phyloP scores from a whole-genome alignment of 805 yeast species.

The Sporopachydermia lactativora region DNA sequence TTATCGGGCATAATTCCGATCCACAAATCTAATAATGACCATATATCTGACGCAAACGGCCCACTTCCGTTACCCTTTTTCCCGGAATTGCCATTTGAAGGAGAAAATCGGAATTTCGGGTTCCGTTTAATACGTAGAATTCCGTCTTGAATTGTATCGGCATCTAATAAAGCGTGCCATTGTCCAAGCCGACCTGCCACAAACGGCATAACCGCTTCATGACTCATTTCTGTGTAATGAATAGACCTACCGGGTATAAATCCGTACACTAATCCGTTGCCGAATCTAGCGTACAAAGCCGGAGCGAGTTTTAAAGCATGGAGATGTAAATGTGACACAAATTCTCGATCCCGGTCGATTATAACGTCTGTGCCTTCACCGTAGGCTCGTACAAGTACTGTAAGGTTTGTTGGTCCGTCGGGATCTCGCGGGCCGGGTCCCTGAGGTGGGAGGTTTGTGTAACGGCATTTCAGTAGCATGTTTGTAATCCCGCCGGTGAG shows the following conservation, averaged over 20 bases:
- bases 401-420: slow-evolving; percentile 16
- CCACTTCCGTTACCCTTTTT: slow-evolving; percentile 8
- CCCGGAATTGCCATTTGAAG: slow-evolving; percentile 10
- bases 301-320: slow-evolving; percentile 53
- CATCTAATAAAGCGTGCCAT: slow-evolving; percentile 45
- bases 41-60: slow-evolving; percentile 30
- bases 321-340: slow-evolving; percentile 52
- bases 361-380: slow-evolving; percentile 62
- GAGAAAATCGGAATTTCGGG: slow-evolving; percentile 12
- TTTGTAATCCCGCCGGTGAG: slow-evolving; percentile 54
- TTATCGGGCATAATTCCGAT: slow-evolving; percentile 43
- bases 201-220: slow-evolving; percentile 33
- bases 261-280: slow-evolving; percentile 63
- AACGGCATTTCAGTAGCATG: slow-evolving; percentile 37
- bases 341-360: slow-evolving; percentile 63
- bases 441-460: slow-evolving; percentile 6
- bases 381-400: slow-evolving; percentile 50
- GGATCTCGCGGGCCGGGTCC: not conserved
- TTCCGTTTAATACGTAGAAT: slow-evolving; percentile 23
- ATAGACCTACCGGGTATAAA: slow-evolving; percentile 51
- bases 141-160: slow-evolving; percentile 32
- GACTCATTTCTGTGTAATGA: slow-evolving; percentile 36
- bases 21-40: slow-evolving; percentile 54
- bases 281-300: slow-evolving; percentile 48
- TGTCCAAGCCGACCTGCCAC: slow-evolving; percentile 56